A percentile compares a stretch with the other conserved stretches of the same genome.
These are phyloP conservation scores for Epichloe baconii DNA, from an alignment of 2,329 filamentous ascomycete species.

Conservation along the genomic window DNA sequence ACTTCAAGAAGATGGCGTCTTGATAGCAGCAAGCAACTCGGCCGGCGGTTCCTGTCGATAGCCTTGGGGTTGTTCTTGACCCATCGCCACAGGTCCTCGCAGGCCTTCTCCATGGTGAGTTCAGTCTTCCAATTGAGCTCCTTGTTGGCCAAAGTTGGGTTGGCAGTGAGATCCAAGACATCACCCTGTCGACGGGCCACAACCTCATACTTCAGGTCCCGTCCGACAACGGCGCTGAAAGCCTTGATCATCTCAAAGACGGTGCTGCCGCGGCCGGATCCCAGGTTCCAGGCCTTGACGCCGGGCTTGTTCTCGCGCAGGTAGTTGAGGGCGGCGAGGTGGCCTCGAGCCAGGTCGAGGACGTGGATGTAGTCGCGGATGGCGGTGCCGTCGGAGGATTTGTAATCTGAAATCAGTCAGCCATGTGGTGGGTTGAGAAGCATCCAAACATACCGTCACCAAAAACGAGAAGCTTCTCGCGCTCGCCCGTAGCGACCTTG, in stretches of 20 bases:
- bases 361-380: constrained; percentile 99
- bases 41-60: constrained; percentile 87
- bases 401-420: constrained; percentile 54
- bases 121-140: constrained; percentile 91
- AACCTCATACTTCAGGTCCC: constrained; percentile 76
- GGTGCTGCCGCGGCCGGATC: constrained; percentile 86
- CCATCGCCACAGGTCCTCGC: constrained; percentile 92
- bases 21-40: constrained; percentile 56
- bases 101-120: constrained; percentile 82
- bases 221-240: constrained; percentile 77
- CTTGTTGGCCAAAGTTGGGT: constrained; percentile 72
- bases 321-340: constrained; percentile 82
- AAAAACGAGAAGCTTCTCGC: constrained; percentile 88
- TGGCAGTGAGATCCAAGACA: constrained; percentile 87
- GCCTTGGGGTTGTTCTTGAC: constrained; percentile 92
- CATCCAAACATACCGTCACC: constrained; percentile 63
- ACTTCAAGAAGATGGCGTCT: constrained; percentile 22
- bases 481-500: constrained; percentile 89
- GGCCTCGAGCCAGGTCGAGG: constrained; percentile 74
- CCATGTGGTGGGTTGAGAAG: neutral
- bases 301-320: constrained; percentile 74
- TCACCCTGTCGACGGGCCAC: constrained; percentile 73
- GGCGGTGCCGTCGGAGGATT: constrained; percentile 78
- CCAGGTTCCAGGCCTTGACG: constrained; percentile 91
- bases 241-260: constrained; percentile 97